A percentile compares a stretch with the other conserved stretches of the same genome.
These are phyloP conservation scores for Nicotiana undulata DNA, from an alignment of 257 asterid species.

Conservation along the genomic window DNA sequence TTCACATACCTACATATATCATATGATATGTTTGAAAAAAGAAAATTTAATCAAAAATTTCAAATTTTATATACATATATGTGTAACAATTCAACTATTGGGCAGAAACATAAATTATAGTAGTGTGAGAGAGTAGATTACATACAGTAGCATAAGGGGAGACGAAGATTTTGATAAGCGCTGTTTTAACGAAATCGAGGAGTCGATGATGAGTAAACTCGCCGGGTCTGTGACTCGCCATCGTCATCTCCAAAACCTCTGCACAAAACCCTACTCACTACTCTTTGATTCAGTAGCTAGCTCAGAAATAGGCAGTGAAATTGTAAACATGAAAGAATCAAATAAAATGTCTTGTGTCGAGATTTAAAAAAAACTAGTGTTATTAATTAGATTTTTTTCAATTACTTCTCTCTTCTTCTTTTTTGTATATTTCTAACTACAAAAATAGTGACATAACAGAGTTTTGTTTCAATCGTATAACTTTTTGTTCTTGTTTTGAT, in stretches of 20 bases:
- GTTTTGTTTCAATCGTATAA: too few species aligned
- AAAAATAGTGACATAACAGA: too few species aligned
- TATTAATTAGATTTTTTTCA: too few species aligned
- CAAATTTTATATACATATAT: background rate
- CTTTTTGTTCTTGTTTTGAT: too few species aligned
- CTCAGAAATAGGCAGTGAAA: too few species aligned
- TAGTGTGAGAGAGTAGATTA: background rate
- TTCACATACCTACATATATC: constrained; percentile 59
- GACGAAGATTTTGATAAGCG: constrained; percentile 80
- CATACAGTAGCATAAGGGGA: constrained; percentile 81
- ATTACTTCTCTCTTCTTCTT: too few species aligned
- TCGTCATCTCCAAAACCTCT: constrained; percentile 18
- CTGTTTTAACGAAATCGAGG: constrained; percentile 65
- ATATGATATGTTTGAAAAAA: background rate
- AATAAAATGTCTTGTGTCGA: too few species aligned
- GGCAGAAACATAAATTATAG: background rate
- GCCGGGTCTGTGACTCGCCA: constrained; percentile 31
- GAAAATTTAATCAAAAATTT: background rate
- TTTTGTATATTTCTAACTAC: too few species aligned
- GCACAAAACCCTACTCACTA: constrained; percentile 10
- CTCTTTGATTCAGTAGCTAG: background rate
- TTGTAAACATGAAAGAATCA: too few species aligned
- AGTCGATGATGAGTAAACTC: constrained; percentile 72
- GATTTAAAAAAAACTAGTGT: too few species aligned
- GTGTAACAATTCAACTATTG: background rate